Evolutionary conservation across 768 basidiomycete species (phyloP), one percentile per base, ranked within the genome.

Genomic region (Boletellus ananas): DNA sequence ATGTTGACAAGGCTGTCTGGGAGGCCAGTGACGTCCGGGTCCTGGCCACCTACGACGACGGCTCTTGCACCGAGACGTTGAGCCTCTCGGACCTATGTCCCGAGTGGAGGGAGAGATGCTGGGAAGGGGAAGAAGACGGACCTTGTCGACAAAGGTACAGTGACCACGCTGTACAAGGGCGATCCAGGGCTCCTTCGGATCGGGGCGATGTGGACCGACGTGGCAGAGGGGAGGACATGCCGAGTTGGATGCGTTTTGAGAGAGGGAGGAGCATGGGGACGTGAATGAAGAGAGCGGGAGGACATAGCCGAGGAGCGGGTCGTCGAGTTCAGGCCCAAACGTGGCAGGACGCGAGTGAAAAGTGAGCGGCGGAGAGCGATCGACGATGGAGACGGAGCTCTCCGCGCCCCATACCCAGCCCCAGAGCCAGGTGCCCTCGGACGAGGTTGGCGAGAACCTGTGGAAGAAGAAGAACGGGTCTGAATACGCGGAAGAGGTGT

Each of bases 81-180:
- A 7, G 84, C 87, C 58, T 83, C 81, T 42, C 85, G 71, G 34
- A 84, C 60, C 66, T 68, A 21, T 17, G 4, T 3, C 41, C 47
- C 6, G 54, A 40, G 23, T 25, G 21, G 49, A 44, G 16, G 14
- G 6, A 57, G 20, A 4, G 34, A 6, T 31, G 0, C 1, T 16
- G 16, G 1, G 42, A 60, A 74, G 73, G 20, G 21, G 8, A 3
- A 74, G 74, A 49, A 63, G 66, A 23, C 74, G 52, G 23, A 76
- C 90, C 74, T 98, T 98, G 60, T 84, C 85, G 11, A 90, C 85
- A 63, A 98, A 98, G 51, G 92, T 84, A 66, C 95, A 98, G 45
- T 81, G 71, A 2, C 94, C 94, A 35, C 95, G 75, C 66, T 95
- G 87, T 0, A 96, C 85, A 43, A 97, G 78, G 0, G 92, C 95